Percentiles rank a stretch among this genome's conserved stretches.
phyloP scores from a whole-genome alignment of 306 rosid genomes.

The Myrica gale region DNA sequence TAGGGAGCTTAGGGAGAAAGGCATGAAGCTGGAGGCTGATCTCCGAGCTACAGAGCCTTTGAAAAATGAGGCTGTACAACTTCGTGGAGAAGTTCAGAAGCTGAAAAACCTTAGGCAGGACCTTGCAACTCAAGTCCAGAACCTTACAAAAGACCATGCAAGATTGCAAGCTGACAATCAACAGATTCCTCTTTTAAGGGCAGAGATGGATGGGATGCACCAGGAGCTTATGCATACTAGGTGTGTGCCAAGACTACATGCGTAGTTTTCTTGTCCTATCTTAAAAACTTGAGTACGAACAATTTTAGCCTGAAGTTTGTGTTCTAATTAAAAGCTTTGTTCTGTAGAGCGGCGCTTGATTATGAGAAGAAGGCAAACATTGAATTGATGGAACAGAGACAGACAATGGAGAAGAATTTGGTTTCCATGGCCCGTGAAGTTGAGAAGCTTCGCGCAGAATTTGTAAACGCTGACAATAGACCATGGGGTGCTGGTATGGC shows the following conservation, averaged over 20 bases:
- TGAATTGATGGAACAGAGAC: conserved; percentile 86
- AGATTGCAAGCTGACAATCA: conserved; percentile 69
- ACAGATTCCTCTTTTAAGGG: conserved; percentile 59
- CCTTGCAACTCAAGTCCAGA: conserved; percentile 59
- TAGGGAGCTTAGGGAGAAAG: conserved; percentile 73
- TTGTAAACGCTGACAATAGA: conserved; percentile 59
- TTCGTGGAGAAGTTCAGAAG: conserved; percentile 68
- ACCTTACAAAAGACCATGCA: conserved; percentile 55
- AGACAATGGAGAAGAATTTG: conserved; percentile 79
- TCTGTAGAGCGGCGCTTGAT: conserved; percentile 56
- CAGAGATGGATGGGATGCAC: conserved; percentile 69
- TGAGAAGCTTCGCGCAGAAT: conserved; percentile 84
- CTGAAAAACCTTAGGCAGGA: conserved; percentile 62
- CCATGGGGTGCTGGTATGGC: conserved; percentile 78
- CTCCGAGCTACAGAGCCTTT: conserved; percentile 64
- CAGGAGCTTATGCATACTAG: conserved; percentile 82
- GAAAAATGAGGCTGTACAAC: conserved; percentile 65
- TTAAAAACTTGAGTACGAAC: not conserved
- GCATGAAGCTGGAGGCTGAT: conserved; percentile 67
- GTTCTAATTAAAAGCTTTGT: conserved; percentile 22
- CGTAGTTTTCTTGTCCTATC: conserved; percentile 20
- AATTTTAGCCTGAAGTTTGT: conserved; percentile 1
- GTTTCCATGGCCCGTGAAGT: conserved; percentile 93
- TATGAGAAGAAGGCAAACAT: conserved; percentile 81
- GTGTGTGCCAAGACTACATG: conserved; percentile 37